Base-by-base conservation (phyloP, 1,139 yeast species). In the Kurtzmaniella natalensis region DNA sequence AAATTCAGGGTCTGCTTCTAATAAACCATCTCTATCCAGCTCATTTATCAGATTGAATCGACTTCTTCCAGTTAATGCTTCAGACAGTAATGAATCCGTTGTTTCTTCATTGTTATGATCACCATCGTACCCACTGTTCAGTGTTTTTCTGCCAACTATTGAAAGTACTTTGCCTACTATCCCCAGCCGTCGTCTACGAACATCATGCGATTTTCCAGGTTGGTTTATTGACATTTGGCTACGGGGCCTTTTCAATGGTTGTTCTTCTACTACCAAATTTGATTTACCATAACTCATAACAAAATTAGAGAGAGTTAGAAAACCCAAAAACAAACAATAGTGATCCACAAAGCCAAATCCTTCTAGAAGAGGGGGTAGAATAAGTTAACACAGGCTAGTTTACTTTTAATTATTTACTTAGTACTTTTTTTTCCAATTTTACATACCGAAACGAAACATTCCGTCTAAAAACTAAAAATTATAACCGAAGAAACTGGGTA, bases 161-260 rank as follows among this genome's bases (percentile, higher is more conserved):
- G 33, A 33, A n/a, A 35, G 31, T 4, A 35, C 26, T 17, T 28
- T 32, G 19, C 38, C 38, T 33, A 35, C 18, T 13, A 32, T n/a
- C 17, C 35, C 31, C 34, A 30, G 31, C 25, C 25, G 33, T 25
- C 31, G 32, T 13, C 22, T 17, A 17, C 29, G 29, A 14, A 26
- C 17, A n/a, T 26, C 29, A n/a, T 26, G 29, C 9, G 29, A 7
- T 17, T 18, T 17, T 5, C 17, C 18, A n/a, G 13, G 13, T 20
- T 20, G 27, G 28, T 23, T 18, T 16, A 25, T 13, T n/a, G 33
- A 24, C 22, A 37, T 25, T n/a, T 22, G 36, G 14, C 33, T 25
- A n/a, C 29, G 18, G 24, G 36, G 26, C 29, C 28, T 32, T n/a
- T 27, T 28, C 17, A 32, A 35, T 7, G 18, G 29, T 18, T 23